A percentile compares a stretch with the other conserved stretches of the same genome.
phyloP scores from a whole-genome alignment of 306 rosid genomes.

The Medicago arabica region DNA sequence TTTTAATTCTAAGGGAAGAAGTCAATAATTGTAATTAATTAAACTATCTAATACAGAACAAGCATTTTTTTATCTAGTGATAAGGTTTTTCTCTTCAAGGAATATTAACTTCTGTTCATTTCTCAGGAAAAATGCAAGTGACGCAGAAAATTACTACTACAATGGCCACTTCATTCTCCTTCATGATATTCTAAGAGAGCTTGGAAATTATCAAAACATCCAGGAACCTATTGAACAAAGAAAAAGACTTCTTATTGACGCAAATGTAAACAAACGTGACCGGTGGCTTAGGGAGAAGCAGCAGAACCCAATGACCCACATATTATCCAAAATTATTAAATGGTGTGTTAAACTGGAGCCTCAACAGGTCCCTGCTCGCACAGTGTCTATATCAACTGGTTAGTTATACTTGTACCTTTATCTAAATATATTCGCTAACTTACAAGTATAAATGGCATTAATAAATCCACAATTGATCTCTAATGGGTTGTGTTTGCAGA shows the following conservation, averaged over 20 bases:
- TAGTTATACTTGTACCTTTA: constrained; percentile 18
- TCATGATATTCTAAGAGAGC: constrained; percentile 69
- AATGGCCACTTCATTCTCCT: constrained; percentile 55
- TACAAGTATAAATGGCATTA: not conserved
- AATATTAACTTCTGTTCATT: constrained; percentile 27
- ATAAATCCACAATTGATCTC: not conserved
- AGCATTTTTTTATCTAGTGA: not conserved
- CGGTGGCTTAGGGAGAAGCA: constrained; percentile 41
- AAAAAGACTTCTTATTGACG: constrained; percentile 58
- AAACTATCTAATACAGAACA: constrained; percentile 29
- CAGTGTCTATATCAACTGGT: constrained; percentile 73
- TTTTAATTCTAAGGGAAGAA: not conserved
- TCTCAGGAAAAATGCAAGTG: constrained; percentile 57
- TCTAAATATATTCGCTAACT: not conserved
- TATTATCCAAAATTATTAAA: constrained; percentile 47
- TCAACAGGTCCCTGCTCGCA: constrained; percentile 44
- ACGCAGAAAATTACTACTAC: constrained; percentile 50
- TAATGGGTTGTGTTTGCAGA: constrained; percentile 54
- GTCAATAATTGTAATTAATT: not conserved
- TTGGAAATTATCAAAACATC: constrained; percentile 52
- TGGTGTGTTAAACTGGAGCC: constrained; percentile 35
- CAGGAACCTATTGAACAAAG: constrained; percentile 48
- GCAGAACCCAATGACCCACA: constrained; percentile 27
- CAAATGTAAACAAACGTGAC: constrained; percentile 39
- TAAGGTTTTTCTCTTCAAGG: not conserved